These are phyloP conservation scores for Suillus occidentalis DNA, from an alignment of 768 basidiomycete genomes.

Conservation along the genomic window DNA sequence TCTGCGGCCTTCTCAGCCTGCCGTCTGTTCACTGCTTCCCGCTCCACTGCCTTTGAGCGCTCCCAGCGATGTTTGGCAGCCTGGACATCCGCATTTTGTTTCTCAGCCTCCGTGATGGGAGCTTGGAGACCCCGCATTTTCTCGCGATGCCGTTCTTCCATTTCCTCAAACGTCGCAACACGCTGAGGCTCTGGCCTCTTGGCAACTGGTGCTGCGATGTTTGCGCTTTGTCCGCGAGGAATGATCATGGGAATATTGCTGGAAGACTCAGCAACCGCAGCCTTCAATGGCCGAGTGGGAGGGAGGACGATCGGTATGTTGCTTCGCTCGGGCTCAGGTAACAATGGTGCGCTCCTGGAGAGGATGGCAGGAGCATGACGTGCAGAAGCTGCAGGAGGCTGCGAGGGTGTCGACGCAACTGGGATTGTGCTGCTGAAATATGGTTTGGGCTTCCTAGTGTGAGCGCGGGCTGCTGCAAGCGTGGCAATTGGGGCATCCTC, in stretches of 20 bases:
- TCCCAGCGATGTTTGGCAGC: conserved; percentile 86
- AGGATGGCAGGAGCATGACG: conserved; percentile 24
- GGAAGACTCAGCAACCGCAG: conserved; percentile 28
- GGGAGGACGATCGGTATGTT: conserved; percentile 34
- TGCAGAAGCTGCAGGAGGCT: conserved; percentile 28
- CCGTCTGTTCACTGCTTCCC: conserved; percentile 67
- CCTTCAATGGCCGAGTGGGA: conserved; percentile 33
- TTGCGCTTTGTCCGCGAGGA: conserved; percentile 41
- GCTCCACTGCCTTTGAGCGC: conserved; percentile 69
- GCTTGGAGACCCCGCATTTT: conserved; percentile 81
- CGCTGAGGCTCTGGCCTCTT: conserved; percentile 51
- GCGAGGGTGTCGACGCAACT: conserved; percentile 22
- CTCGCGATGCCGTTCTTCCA: conserved; percentile 82
- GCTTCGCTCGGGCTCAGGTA: conserved; percentile 20
- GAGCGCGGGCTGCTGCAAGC: conserved; percentile 13
- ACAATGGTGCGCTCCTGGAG: conserved; percentile 19
- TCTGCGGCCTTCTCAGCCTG: conserved; percentile 67
- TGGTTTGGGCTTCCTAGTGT: conserved; percentile 21
- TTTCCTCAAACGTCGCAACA: conserved; percentile 82
- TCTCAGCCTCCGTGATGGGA: conserved; percentile 79
- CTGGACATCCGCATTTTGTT: conserved; percentile 71
- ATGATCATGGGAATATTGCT: conserved; percentile 44
- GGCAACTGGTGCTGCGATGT: conserved; percentile 40
- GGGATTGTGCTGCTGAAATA: conserved; percentile 25
- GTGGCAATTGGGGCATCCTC: conserved; percentile 33